Base-by-base conservation (phyloP, 768 basidiomycete species). In the Phaeotremella skinneri region DNA sequence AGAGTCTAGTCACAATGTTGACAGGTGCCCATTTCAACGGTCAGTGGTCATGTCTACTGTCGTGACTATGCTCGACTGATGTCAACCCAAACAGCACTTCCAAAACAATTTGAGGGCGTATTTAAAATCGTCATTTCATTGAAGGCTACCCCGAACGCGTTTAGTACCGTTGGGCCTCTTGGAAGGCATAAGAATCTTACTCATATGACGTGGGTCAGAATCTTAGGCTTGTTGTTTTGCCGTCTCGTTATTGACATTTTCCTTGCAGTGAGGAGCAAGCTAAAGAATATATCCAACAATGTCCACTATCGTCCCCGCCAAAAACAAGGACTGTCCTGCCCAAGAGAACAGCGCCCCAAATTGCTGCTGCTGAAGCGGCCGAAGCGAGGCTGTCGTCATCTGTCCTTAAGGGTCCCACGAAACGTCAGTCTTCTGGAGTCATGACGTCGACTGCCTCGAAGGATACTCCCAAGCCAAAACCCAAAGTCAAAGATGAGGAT, bases 401-500 rank as follows among this genome's bases (percentile, higher is more conserved):
- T 7, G 34, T 17, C 17, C 9, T 17, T 7, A 37, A 37, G 17
- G 7, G 7, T 7, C 17, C 34, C 17, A 7, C 34, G 34, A 37
- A 37, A 17, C 34, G 34, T 37, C 34, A 37, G 17, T 7, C 34
- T 37, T 7, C 34, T 7, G 17, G 9, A 37, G 34, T 17, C 34
- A 37, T 7, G 17, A 37, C 34, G 7, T 17, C 17, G 17, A 7
- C 34, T 7, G 34, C 34, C 17, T 37, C 34, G 7, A 37, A 37
- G 34, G 34, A 37, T 7, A 37, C 34, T 37, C 9, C 17, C 34
- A 37, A 17, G 34, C 17, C 34, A 37, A 37, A 25, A 16, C 49
- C 49, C 52, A 49, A 49, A 23, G 47, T n/a, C 25, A 60, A 49
- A 37, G 26, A 60, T 32, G 58, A 52, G 2, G 59, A 61, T 39